Evolutionary conservation across 305 asterid species (phyloP).

Genomic region (Ilex paraguariensis): DNA sequence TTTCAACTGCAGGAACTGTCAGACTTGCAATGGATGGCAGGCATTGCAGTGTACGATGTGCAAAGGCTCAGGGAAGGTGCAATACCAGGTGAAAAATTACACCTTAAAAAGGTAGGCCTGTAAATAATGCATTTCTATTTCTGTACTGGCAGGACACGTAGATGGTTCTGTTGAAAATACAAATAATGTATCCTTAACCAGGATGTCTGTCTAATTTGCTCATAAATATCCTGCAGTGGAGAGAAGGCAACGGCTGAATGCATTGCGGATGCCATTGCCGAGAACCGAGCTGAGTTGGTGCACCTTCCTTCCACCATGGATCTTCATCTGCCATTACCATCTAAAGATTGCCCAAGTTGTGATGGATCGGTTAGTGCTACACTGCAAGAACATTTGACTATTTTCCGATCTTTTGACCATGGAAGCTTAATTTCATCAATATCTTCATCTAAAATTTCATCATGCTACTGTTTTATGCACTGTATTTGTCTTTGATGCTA

Average conservation of each 20-base stretch:
- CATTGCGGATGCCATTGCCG: slow-evolving; percentile 84
- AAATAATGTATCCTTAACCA: too few relatives aligned
- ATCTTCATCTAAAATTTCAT: too few relatives aligned
- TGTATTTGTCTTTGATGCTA: too few relatives aligned
- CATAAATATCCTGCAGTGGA: slow-evolving; percentile 49
- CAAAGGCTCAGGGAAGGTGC: slow-evolving; percentile 89
- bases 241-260: slow-evolving; percentile 92
- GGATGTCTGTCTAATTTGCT: slow-evolving; percentile 5
- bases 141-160: not conserved
- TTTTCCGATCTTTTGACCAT: not conserved
- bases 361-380: slow-evolving; percentile 78
- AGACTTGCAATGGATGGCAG: slow-evolving; percentile 87
- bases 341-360: slow-evolving; percentile 84
- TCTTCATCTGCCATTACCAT: slow-evolving; percentile 70
- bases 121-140: not conserved
- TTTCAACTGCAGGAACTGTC: slow-evolving; percentile 61
- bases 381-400: slow-evolving; percentile 6
- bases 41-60: slow-evolving; percentile 94
- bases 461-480: too few relatives aligned
- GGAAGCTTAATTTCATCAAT: too few relatives aligned
- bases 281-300: slow-evolving; percentile 88
- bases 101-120: slow-evolving; percentile 65
- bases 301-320: slow-evolving; percentile 85
- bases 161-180: too few relatives aligned
- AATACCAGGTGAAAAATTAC: slow-evolving; percentile 83